These are phyloP conservation scores for Beta lomatogona DNA, from an alignment of 179 eudicot genomes.

Conservation along the genomic window DNA sequence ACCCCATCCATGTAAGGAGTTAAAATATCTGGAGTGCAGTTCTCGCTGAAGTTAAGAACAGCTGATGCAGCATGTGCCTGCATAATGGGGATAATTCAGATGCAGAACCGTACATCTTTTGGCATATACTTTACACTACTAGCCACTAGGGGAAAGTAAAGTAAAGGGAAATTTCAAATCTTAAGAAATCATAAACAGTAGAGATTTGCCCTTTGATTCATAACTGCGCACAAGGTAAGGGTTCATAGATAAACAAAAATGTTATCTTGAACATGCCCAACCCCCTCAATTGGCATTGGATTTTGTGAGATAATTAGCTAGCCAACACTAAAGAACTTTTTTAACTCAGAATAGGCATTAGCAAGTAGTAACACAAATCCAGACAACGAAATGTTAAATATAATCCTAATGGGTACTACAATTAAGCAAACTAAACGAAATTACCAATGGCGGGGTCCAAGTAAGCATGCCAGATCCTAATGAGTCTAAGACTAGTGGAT, in stretches of 20 bases:
- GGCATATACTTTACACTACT: not conserved
- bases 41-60: slow-evolving; percentile 95
- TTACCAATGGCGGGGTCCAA: not conserved
- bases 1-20: slow-evolving; percentile 93
- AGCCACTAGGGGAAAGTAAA: not conserved
- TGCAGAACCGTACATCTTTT: not conserved
- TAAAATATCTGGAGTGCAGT: slow-evolving; percentile 94
- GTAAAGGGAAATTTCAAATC: not conserved
- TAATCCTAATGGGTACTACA: not conserved
- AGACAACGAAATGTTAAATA: not conserved
- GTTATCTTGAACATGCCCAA: not conserved
- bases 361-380: not conserved
- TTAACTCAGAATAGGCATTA: not conserved
- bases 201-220: not conserved
- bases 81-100: slow-evolving; percentile 7
- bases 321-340: not conserved
- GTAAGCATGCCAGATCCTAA: not conserved
- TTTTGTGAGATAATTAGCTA: not conserved
- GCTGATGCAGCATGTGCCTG: slow-evolving; percentile 99
- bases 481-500: not conserved
- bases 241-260: not conserved
- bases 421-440: not conserved
- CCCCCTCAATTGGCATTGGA: not conserved
- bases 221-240: not conserved
- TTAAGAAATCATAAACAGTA: not conserved